Base-by-base conservation (phyloP, 495 filamentous ascomycete species). In the Trichoderma reesei region DNA sequence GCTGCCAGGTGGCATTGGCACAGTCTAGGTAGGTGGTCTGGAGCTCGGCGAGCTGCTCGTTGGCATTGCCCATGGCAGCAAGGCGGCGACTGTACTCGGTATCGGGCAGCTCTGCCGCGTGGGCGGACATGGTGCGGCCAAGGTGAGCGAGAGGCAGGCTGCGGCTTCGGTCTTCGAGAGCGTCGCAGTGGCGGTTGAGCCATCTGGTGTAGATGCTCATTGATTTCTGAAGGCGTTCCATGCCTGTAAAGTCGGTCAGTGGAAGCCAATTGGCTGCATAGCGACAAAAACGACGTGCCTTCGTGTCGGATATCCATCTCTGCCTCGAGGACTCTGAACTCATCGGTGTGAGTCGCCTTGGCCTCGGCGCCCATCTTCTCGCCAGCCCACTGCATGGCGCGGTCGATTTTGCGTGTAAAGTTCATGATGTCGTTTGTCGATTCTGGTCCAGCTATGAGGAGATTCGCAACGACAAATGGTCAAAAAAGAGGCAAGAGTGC, bases 311-410 rank as follows among this genome's bases (percentile, higher is more conserved):
- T 81, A 54, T 82, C 82, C 95, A 98, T 98, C 75, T 98, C 95
- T 56, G 85, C 83, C 74, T 98, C 93, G 71, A 97, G 77, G 63
- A 86, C 84, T 78, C 92, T 96, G 83, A 98, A 98, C 67, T 98
- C 89, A 61, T 98, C 92, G 0, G 91, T 89, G 61, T 90, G 85
- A 71, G 79, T 87, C 13, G 92, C 97, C 78, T 93, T 96, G 71
- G 85, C 84, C 76, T 98, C 94, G 60, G 86, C 86, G 68, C 94
- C 94, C 91, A 98, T 97, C 77, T 91, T 87, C 79, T 98, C 94
- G 63, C 91, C 90, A 11, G 91, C 91, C 93, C 93, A 98, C 88
- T 98, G 94, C 82, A 94, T 96, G 79, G 97, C 87, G 66, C 95
- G 88, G 76, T 91, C 94, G 72, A 98, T 84, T 74, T 96, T 96